Evolutionary conservation across 306 rosid genomes (phyloP).

Genomic region (Pyrus communis): DNA sequence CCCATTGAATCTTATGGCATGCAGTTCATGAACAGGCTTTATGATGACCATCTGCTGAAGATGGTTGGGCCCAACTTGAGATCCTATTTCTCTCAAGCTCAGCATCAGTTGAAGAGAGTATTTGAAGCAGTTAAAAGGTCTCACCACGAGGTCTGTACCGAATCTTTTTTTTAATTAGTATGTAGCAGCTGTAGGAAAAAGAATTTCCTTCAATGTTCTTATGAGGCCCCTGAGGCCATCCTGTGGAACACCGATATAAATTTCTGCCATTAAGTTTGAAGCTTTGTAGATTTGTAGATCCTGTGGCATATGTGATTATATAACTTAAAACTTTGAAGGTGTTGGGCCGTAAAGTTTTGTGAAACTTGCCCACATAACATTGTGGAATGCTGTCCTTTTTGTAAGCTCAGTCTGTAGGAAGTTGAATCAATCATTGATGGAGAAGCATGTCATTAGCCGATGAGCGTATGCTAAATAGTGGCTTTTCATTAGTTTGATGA

Average conservation of each 20-base stretch:
- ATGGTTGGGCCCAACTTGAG: slow-evolving; percentile 15
- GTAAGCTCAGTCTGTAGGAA: background rate
- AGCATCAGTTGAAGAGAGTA: slow-evolving; percentile 38
- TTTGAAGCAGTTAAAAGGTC: slow-evolving; percentile 37
- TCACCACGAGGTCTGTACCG: slow-evolving; percentile 71
- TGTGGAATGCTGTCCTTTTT: background rate
- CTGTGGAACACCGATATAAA: background rate
- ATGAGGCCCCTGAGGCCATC: slow-evolving; percentile 7
- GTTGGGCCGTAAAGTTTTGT: background rate
- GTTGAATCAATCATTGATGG: background rate
- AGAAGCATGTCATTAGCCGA: background rate
- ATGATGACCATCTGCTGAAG: slow-evolving; percentile 24
- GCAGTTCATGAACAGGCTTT: slow-evolving; percentile 42
- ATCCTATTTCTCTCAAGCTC: slow-evolving; percentile 40
- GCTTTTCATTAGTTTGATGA: background rate
- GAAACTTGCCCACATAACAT: background rate
- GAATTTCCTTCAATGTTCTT: slow-evolving; percentile 1
- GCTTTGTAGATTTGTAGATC: background rate
- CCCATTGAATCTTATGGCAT: slow-evolving; percentile 13
- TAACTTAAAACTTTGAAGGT: background rate
- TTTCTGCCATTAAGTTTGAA: background rate
- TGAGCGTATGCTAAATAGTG: background rate
- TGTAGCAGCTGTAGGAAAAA: background rate
- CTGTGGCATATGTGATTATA: background rate
- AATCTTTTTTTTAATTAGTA: slow-evolving; percentile 5